phyloP scores from a whole-genome alignment of 345 rosid genomes.

The rapeseed (Brassica napus) region DNA sequence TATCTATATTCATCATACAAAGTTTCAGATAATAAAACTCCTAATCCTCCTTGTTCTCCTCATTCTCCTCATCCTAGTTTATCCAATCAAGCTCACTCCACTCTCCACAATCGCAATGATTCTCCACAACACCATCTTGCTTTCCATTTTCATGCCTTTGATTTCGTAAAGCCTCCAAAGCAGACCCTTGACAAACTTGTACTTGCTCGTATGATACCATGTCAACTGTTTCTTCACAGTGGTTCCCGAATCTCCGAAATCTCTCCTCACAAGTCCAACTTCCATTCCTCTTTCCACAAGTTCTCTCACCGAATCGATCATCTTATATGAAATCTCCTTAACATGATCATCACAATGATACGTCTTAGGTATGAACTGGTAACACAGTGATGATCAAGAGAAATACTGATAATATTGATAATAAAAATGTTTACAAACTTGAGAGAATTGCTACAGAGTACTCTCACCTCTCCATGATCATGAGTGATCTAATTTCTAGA shows the following conservation, averaged over 20 bases:
- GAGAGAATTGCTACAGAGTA: too few relatives aligned
- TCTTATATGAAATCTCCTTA: not conserved
- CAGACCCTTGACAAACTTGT: not conserved
- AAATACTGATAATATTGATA: too few relatives aligned
- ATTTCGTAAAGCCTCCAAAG: not conserved
- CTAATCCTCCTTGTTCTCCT: too few relatives aligned
- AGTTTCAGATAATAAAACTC: too few relatives aligned
- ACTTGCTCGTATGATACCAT: not conserved
- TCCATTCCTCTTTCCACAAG: slow-evolving; percentile 20
- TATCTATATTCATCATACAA: too few relatives aligned
- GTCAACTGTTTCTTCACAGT: not conserved
- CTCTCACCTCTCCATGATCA: too few relatives aligned
- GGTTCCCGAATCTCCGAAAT: not conserved
- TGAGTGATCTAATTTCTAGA: too few relatives aligned
- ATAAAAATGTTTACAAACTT: too few relatives aligned
- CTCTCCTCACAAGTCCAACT: slow-evolving; percentile 12
- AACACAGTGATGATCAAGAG: too few relatives aligned
- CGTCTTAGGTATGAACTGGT: too few relatives aligned
- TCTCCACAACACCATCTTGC: too few relatives aligned
- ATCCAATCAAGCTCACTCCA: not conserved
- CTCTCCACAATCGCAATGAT: not conserved
- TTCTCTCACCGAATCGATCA: not conserved
- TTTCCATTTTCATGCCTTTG: not conserved
- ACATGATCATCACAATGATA: not conserved
- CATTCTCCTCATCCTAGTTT: too few relatives aligned